Evolutionary conservation across 2,329 filamentous ascomycete genomes (phyloP).

Genomic region (Orbilia quercus): DNA sequence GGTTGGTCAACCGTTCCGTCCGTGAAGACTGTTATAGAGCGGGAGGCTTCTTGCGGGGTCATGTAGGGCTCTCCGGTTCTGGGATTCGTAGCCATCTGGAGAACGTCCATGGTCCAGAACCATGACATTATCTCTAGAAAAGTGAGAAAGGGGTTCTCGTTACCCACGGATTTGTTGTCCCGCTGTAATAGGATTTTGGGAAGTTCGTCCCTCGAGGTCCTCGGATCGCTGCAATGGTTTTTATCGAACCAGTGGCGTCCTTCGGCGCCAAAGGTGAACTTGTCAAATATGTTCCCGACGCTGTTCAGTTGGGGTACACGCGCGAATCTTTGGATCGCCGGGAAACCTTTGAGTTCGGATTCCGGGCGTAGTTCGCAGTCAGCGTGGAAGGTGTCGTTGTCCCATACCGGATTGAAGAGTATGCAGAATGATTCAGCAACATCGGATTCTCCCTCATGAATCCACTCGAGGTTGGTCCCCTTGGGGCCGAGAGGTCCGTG

Average conservation of each 20-base stretch:
- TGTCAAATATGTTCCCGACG: background rate
- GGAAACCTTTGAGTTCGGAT: constrained; percentile 7
- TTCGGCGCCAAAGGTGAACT: background rate
- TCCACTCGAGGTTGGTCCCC: background rate
- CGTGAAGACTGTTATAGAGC: constrained; percentile 62
- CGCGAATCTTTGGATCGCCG: background rate
- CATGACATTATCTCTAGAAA: constrained; percentile 63
- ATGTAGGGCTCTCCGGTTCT: constrained; percentile 57
- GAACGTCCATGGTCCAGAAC: constrained; percentile 62
- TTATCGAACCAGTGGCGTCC: too few species aligned
- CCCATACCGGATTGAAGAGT: constrained; percentile 51
- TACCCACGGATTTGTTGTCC: constrained; percentile 58
- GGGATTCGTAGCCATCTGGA: constrained; percentile 60
- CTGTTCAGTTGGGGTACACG: background rate
- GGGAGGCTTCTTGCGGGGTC: constrained; percentile 50
- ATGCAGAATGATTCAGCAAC: constrained; percentile 60
- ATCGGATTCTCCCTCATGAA: constrained; percentile 32
- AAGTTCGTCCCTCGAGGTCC: constrained; percentile 5
- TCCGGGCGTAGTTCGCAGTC: constrained; percentile 56
- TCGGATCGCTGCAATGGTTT: background rate
- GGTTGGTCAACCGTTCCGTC: constrained; percentile 62
- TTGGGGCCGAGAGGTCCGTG: constrained; percentile 46
- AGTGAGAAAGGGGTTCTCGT: constrained; percentile 62
- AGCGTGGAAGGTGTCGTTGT: constrained; percentile 56
- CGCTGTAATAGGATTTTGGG: constrained; percentile 61